Percentiles rank a stretch among this genome's conserved stretches.
These are phyloP conservation scores for Schoenoplectus tabernaemontani DNA, from an alignment of 202 grass and related monocot species.

Conservation along the genomic window DNA sequence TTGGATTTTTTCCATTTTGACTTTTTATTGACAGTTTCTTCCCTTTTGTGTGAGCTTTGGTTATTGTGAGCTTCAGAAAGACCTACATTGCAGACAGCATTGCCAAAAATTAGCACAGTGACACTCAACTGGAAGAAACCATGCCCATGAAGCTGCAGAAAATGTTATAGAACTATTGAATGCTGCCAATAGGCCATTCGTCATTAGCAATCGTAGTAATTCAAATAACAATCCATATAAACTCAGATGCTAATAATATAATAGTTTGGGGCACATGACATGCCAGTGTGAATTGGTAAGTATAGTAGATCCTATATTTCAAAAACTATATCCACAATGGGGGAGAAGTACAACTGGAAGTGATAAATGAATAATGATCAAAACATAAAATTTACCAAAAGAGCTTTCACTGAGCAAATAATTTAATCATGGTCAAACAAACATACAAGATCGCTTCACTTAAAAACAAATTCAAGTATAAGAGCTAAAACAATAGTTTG, in stretches of 20 bases:
- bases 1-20: slow-evolving; percentile 44
- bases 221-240: not conserved
- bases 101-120: not conserved
- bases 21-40: not conserved
- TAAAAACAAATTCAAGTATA: not conserved
- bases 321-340: not conserved
- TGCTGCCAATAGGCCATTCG: not conserved
- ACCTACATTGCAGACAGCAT: slow-evolving; percentile 9
- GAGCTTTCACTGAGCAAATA: not conserved
- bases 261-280: not conserved
- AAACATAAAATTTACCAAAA: not conserved
- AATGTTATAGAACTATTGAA: not conserved
- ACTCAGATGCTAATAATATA: not conserved
- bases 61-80: not conserved
- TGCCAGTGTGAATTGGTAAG: not conserved
- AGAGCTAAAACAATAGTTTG: not conserved
- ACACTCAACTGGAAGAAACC: not conserved
- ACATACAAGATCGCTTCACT: not conserved
- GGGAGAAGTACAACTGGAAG: not conserved
- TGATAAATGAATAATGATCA: not conserved
- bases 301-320: not conserved
- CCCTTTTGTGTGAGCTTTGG: not conserved
- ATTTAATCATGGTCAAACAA: not conserved
- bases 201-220: not conserved
- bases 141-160: not conserved